Conservation (phyloP, 148 eudicot species). For the Chenopodium formosanum region DNA sequence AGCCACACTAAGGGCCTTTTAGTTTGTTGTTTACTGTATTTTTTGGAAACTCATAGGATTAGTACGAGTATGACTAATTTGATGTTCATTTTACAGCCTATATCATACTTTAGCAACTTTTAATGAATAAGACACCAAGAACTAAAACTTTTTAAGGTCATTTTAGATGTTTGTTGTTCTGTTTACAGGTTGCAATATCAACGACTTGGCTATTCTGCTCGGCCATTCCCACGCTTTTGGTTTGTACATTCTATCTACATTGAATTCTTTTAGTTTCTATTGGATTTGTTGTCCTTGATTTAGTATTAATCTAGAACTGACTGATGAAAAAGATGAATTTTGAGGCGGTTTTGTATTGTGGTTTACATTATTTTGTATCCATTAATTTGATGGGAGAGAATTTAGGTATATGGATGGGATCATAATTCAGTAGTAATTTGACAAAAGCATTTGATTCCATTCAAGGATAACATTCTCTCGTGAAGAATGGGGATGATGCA, state of each 20-base stretch:
- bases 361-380: neutral
- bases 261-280: neutral
- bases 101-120: too few species aligned
- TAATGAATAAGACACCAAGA: too few species aligned
- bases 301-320: neutral
- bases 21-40: too few species aligned
- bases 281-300: neutral
- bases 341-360: too few species aligned
- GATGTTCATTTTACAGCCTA: too few species aligned
- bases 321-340: neutral
- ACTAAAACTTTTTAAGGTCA: too few species aligned
- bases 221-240: slow-evolving; percentile 83
- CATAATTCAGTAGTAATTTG: neutral
- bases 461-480: too few species aligned
- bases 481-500: neutral
- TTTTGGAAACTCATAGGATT: too few species aligned
- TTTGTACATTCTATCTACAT: slow-evolving; percentile 26
- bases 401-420: neutral
- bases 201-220: slow-evolving; percentile 78
- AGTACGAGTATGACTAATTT: too few species aligned
- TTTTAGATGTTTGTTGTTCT: neutral
- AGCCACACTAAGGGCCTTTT: too few species aligned
- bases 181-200: slow-evolving; percentile 63
- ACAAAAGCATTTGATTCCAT: neutral
- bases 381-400: neutral